phyloP scores from a whole-genome alignment of 2,329 filamentous ascomycete species.

The Paracoccidioides lutzii region DNA sequence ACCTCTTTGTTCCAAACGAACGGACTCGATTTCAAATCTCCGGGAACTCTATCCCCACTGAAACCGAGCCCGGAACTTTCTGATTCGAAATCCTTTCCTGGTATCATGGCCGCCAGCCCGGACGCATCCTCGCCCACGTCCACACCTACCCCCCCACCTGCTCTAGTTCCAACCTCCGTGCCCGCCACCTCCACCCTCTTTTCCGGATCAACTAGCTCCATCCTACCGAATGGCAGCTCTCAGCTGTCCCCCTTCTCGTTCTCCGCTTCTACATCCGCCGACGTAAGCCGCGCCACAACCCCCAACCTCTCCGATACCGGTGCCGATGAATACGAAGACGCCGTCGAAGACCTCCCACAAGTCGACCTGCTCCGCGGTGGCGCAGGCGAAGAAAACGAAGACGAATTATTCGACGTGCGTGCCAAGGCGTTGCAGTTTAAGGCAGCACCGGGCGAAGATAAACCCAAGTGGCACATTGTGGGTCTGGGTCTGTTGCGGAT shows the following conservation, averaged over 20 bases:
- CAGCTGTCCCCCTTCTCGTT: slow-evolving; percentile 14
- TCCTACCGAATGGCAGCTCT: slow-evolving; percentile 13
- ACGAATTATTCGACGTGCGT: slow-evolving; percentile 54
- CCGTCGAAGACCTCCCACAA: slow-evolving; percentile 50
- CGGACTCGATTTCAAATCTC: slow-evolving; percentile 3
- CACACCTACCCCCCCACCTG: slow-evolving; percentile 11
- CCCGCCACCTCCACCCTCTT: slow-evolving; percentile 9
- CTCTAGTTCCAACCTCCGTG: too few relatives aligned
- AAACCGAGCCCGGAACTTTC: not conserved
- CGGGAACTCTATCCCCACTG: slow-evolving; percentile 14
- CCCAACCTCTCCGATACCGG: slow-evolving; percentile 34
- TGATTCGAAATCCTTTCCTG: slow-evolving; percentile 6
- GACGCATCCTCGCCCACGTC: not conserved
- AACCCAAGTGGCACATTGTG: slow-evolving; percentile 49
- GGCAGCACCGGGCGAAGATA: slow-evolving; percentile 17
- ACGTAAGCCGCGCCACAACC: slow-evolving; percentile 33
- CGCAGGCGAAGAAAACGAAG: slow-evolving; percentile 60
- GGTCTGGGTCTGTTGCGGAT: slow-evolving; percentile 61
- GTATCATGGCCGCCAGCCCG: slow-evolving; percentile 11
- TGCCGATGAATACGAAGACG: slow-evolving; percentile 33
- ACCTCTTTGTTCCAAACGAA: slow-evolving; percentile 16
- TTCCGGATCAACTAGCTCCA: slow-evolving; percentile 8
- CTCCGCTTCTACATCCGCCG: slow-evolving; percentile 23
- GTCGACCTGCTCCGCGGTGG: slow-evolving; percentile 55
- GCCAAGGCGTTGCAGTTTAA: slow-evolving; percentile 55